These are phyloP conservation scores for Cryptosporidium tyzzeri DNA, from an alignment of 169 alveolate genomes.

Conservation along the genomic window DNA sequence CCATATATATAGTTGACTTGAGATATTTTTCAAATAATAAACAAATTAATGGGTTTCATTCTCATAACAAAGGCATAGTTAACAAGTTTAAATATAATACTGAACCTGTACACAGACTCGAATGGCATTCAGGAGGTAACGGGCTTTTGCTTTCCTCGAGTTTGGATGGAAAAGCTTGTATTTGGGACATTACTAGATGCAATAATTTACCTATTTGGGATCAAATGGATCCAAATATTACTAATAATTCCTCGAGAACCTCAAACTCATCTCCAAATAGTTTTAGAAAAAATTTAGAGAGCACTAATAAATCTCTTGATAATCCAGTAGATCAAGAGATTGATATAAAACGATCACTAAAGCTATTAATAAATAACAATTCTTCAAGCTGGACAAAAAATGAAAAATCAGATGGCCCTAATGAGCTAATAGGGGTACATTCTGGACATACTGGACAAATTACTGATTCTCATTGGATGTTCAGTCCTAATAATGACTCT, in stretches of 20 bases:
- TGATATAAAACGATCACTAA: conserved; percentile 23
- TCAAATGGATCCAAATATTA: neutral
- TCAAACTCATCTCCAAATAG: conserved; percentile 6
- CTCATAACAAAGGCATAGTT: conserved; percentile 5
- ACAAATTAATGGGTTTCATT: neutral
- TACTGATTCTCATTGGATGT: conserved; percentile 71
- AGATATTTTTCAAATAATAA: conserved; percentile 65
- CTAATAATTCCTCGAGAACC: neutral
- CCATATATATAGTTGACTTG: conserved; percentile 37
- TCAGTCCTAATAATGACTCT: conserved; percentile 63
- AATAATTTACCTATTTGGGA: conserved; percentile 74
- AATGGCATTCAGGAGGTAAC: conserved; percentile 75
- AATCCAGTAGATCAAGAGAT: neutral
- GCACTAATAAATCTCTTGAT: neutral
- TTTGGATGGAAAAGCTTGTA: conserved; percentile 39
- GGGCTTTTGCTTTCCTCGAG: conserved; percentile 60
- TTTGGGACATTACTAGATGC: conserved; percentile 66
- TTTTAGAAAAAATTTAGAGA: neutral
- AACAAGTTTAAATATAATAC: conserved; percentile 24
- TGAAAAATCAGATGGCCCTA: conserved; percentile 58
- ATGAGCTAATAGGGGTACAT: conserved; percentile 64
- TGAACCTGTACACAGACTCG: conserved; percentile 58
- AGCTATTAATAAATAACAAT: neutral
- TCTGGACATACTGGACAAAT: conserved; percentile 61
- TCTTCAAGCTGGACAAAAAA: conserved; percentile 11